Evolutionary conservation across 805 yeast species (phyloP).

Genomic region (Zygotorulaspora chibaensis): DNA sequence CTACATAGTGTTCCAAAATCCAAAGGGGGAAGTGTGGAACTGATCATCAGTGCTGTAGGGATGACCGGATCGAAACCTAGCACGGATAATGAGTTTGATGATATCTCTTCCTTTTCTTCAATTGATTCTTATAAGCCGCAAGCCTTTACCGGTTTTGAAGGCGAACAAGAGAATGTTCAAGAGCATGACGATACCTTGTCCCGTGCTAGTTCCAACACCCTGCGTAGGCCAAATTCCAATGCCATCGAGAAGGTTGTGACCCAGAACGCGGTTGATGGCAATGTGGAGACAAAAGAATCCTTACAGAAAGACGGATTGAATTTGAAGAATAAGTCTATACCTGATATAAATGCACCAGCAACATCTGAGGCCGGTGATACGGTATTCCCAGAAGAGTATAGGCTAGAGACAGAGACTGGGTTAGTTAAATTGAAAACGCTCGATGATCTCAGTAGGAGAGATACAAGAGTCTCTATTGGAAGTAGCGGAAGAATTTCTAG

Average conservation of each 20-base stretch:
- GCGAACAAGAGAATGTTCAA: not conserved
- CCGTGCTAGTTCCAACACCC: constrained; percentile 16
- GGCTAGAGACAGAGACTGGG: constrained; percentile 62
- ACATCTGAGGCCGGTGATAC: constrained; percentile 10
- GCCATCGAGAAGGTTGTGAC: constrained; percentile 23
- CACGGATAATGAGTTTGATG: constrained; percentile 24
- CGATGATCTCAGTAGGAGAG: constrained; percentile 47
- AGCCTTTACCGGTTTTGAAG: constrained; percentile 19
- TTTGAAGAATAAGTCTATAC: constrained; percentile 11
- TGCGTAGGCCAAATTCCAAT: constrained; percentile 16
- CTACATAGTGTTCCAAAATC: too few relatives aligned
- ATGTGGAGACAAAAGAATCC: constrained; percentile 26
- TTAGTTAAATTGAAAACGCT: constrained; percentile 56
- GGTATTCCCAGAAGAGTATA: constrained; percentile 64
- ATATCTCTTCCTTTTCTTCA: constrained; percentile 28
- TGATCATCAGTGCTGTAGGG: not conserved
- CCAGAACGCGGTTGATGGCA: constrained; percentile 22
- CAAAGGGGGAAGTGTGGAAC: not conserved
- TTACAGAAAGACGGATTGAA: constrained; percentile 18
- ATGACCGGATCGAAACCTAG: not conserved
- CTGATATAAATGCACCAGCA: constrained; percentile 25
- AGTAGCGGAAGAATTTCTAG: constrained; percentile 4
- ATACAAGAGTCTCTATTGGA: constrained; percentile 18
- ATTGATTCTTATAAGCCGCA: constrained; percentile 27
- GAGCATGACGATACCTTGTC: constrained; percentile 5